Percentiles rank a stretch among this genome's conserved stretches.
Evolutionary conservation across 495 filamentous ascomycete species (phyloP).

Genomic region (Entonaema liquescens): DNA sequence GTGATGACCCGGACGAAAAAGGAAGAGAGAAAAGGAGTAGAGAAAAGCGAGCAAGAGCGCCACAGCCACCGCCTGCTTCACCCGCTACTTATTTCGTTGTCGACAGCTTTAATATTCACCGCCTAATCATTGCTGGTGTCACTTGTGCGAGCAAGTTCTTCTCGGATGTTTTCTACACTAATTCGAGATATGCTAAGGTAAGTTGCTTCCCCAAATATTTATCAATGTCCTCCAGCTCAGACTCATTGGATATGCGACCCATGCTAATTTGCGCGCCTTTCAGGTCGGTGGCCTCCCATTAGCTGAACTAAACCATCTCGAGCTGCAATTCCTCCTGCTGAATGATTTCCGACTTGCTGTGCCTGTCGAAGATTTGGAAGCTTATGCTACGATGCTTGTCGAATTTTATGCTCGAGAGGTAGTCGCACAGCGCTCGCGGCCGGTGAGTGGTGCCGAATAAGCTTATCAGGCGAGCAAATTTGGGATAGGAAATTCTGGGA

Average conservation of each 20-base stretch:
- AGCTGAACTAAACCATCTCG: constrained; percentile 95
- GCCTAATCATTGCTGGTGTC: constrained; percentile 95
- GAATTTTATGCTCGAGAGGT: constrained; percentile 97
- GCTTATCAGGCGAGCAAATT: constrained; percentile 8
- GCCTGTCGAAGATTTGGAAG: constrained; percentile 93
- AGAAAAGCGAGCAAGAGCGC: constrained; percentile 37
- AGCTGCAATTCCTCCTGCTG: constrained; percentile 93
- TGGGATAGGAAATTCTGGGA: constrained; percentile 27
- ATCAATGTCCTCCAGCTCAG: background rate
- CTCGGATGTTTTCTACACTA: constrained; percentile 99
- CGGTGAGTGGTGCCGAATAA: constrained; percentile 32
- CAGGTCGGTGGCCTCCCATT: constrained; percentile 97
- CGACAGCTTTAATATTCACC: constrained; percentile 99
- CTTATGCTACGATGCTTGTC: constrained; percentile 98
- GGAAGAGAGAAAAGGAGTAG: constrained; percentile 10
- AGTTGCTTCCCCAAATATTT: constrained; percentile 29
- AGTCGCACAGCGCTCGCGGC: constrained; percentile 63
- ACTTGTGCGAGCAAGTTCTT: constrained; percentile 99
- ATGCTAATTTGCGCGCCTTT: constrained; percentile 6
- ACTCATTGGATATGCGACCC: background rate
- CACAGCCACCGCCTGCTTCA: constrained; percentile 49
- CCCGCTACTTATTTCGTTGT: constrained; percentile 88
- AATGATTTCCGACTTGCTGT: constrained; percentile 98
- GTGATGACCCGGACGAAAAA: constrained; percentile 50
- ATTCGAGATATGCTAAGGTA: constrained; percentile 99